Evolutionary conservation across 257 asterid genomes (phyloP), one percentile per base, ranked within the genome.

Genomic region (Solanum neorickii): DNA sequence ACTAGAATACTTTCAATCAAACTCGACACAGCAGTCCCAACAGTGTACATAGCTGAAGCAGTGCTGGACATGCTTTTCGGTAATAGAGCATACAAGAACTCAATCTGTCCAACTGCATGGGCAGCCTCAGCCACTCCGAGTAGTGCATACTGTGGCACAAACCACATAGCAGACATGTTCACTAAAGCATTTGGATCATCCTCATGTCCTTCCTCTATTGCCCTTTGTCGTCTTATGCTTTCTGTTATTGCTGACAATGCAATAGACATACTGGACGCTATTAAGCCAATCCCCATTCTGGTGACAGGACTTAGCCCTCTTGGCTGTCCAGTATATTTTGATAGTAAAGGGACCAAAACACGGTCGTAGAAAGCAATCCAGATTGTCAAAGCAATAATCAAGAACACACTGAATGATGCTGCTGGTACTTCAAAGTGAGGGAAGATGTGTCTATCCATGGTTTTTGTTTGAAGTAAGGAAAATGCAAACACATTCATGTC

Each of bases 1-100:
- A 89, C 91, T n/a, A 89, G 12, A 76, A 87, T 9, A 65, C 87
- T 87, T 5, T 47, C 89, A n/a, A 42, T 62, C 60, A 86, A 29
- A 82, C 78, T 56, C 18, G 88, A 72, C 35, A 88, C 60, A 56
- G 87, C 91, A 77, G 66, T n/a, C 37, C 86, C 89, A 3, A 84
- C 31, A 14, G 86, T n/a, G 31, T 18, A 84, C 29, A 87, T 39
- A 27, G 88, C 89, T 18, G 86, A 73, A 0, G 88, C 91, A 41
- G 77, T 52, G 83, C 88, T 89, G 27, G 89, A 87, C 91, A 89
- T 89, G 56, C 77, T 84, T 84, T 76, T 87, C 1, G 89, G 89
- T 7, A 89, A 77, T 29, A 66, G 84, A 23, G 89, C 23, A 87
- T 89, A 87, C 49, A 83, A 87, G 87, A 83, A 89, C 66, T 89